Base-by-base conservation (phyloP, 768 basidiomycete species). In the Cystofilobasidium ferigula region DNA sequence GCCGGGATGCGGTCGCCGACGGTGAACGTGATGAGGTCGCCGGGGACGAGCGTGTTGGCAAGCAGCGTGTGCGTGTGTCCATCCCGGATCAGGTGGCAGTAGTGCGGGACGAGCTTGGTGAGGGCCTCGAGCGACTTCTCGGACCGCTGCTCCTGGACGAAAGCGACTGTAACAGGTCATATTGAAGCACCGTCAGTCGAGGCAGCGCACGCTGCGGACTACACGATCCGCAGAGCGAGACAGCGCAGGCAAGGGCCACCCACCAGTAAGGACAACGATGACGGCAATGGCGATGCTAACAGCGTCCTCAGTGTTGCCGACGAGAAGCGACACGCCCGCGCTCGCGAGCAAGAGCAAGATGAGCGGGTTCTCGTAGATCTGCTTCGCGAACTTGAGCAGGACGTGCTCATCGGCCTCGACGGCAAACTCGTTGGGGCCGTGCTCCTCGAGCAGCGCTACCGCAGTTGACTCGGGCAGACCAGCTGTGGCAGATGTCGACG, bases 261-360 rank as follows among this genome's bases (percentile, higher is more conserved):
- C 71, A 93, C 91, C 91, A 42, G 92, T 93, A 8, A 98, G 78
- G 28, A 98, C 93, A 64, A 97, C 97, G 34, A 89, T 77, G 22
- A 98, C 87, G 32, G 93, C 93, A 13, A 94, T 81, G 1, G 87
- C 86, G 69, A 98, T 97, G 73, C 90, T 93, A 70, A 92, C 77
- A 7, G 94, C 93, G 72, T 98, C 93, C 74, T 98, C 91, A 40
- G 88, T 77, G 72, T 95, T 94, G n/a, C 94, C 94, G 85, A 97
- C 89, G 57, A 91, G 73, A 2, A 87, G 88, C 73, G 90, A 93
- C 45, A 97, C 84, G 22, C 82, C 79, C 0, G 93, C 92, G 73
- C 92, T 95, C 32, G 84, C 94, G 67, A 94, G 86, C 40, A 98
- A 79, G 2, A 98, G 80, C 28, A 98, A 78, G 72, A 94, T 95